Evolutionary conservation across 345 rosid species (phyloP), one percentile per base, ranked within the genome.

Genomic region (Hibiscus mutabilis): DNA sequence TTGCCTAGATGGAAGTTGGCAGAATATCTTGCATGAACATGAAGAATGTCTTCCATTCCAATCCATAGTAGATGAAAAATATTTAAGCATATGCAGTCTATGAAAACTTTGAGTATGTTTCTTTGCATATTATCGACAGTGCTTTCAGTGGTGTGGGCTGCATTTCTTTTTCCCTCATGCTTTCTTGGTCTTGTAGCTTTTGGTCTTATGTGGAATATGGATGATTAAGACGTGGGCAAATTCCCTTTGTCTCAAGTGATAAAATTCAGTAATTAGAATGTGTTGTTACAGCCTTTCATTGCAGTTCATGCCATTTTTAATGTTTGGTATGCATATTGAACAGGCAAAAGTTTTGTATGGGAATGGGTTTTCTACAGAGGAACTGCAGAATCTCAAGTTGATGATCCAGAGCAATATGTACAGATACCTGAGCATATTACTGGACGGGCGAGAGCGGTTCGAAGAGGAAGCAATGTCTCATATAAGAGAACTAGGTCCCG

Each of bases 321-420:
- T 71, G 42, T 49, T 73, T 14, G 9, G 58, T 52, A 9, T 85
- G 69, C 18, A 52, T 51, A 25, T 60, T 78, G 68, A 71, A 75
- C 96, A 95, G 99, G 97, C 97, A 13, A 95, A 92, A 82, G 84
- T 92, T 86, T 82, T 90, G 84, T 92, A 95, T 9, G 98, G 99
- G 60, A 88, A 89, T 80, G 91, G 83, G 82, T 95, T 92, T 71
- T 79, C 86, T 5, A 70, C 19, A 37, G 98, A 95, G 70, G 99
- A 95, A 79, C 82, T 89, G 78, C 91, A 86, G 79, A 91, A 88
- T 73, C 89, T 95, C 13, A 95, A 92, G 91, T 76, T 92, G 79
- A 92, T 95, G 98, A 90, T 95, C 59, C 99, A 95, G 78, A 95
- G 98, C 86, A 92, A 92, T 74, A 84, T 95, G 91, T 95, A 92